Evolutionary conservation across 2,329 filamentous ascomycete genomes (phyloP).

Genomic region (Pseudocercospora fijiensis): DNA sequence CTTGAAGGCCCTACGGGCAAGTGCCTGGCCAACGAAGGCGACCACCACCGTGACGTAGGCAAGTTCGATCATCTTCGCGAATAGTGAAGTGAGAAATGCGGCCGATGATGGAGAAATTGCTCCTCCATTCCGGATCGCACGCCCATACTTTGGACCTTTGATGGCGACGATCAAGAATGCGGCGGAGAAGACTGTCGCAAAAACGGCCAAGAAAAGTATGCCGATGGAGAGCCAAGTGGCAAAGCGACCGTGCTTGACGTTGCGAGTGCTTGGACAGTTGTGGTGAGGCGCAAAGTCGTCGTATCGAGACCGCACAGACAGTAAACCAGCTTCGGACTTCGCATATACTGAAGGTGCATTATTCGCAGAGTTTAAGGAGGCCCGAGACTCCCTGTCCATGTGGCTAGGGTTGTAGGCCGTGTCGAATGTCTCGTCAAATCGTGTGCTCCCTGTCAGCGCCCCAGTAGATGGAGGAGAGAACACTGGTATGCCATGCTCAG

Average conservation of each 20-base stretch:
- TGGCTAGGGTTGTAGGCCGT: constrained; percentile 17
- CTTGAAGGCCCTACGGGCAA: constrained; percentile 67
- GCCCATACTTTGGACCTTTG: constrained; percentile 62
- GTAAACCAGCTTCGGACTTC: constrained; percentile 31
- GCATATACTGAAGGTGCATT: constrained; percentile 26
- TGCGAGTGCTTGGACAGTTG: constrained; percentile 23
- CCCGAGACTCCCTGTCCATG: constrained; percentile 19
- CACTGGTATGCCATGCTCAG: constrained; percentile 20
- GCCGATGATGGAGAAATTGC: constrained; percentile 62
- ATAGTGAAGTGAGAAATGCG: constrained; percentile 63
- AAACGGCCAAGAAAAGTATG: constrained; percentile 53
- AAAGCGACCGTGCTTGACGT: constrained; percentile 19
- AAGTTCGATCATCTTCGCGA: constrained; percentile 75
- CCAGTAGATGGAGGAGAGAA: constrained; percentile 31
- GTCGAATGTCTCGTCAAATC: constrained; percentile 23
- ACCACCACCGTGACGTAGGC: constrained; percentile 77
- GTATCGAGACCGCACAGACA: constrained; percentile 27
- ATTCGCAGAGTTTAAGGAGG: constrained; percentile 28
- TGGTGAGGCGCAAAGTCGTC: constrained; percentile 31
- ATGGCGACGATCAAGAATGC: constrained; percentile 66
- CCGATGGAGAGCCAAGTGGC: constrained; percentile 49
- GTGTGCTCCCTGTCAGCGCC: constrained; percentile 29
- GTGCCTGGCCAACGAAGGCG: constrained; percentile 69
- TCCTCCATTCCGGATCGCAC: constrained; percentile 53
- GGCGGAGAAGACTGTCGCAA: constrained; percentile 63